phyloP scores from a whole-genome alignment of 2,329 filamentous ascomycete species.

The Botrytis fragariae region DNA sequence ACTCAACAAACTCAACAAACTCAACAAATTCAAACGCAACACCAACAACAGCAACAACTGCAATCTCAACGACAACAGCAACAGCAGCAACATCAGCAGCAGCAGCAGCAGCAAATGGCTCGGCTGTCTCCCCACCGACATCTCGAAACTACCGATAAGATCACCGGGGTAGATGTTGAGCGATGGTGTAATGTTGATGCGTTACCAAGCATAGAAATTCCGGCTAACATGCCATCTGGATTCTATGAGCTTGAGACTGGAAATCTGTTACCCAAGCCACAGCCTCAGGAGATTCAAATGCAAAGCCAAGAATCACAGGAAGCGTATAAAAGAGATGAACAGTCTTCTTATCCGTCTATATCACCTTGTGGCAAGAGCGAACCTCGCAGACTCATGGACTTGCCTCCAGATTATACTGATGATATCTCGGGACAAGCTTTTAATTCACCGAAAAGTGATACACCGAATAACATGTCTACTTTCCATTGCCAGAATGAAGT shows the following conservation, averaged over 20 bases:
- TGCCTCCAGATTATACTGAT: neutral
- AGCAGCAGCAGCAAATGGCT: neutral
- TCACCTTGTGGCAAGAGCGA: neutral
- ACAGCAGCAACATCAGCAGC: neutral
- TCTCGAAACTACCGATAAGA: neutral
- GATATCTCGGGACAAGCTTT: neutral
- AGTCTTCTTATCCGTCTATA: neutral
- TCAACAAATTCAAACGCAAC: neutral
- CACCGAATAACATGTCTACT: neutral
- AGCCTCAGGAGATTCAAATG: neutral
- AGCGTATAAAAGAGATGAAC: neutral
- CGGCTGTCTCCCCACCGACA: neutral
- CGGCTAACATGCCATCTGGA: neutral
- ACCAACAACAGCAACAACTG: neutral
- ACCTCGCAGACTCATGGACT: neutral
- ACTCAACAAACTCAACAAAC: neutral
- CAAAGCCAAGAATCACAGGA: neutral
- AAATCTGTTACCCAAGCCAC: neutral
- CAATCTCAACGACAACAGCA: neutral
- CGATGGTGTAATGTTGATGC: neutral
- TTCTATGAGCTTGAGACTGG: neutral
- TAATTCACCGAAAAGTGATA: neutral
- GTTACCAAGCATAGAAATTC: neutral
- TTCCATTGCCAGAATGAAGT: neutral
- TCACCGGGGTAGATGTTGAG: neutral